phyloP scores from a whole-genome alignment of 129 eudicot species.

The Deinandra increscens region DNA sequence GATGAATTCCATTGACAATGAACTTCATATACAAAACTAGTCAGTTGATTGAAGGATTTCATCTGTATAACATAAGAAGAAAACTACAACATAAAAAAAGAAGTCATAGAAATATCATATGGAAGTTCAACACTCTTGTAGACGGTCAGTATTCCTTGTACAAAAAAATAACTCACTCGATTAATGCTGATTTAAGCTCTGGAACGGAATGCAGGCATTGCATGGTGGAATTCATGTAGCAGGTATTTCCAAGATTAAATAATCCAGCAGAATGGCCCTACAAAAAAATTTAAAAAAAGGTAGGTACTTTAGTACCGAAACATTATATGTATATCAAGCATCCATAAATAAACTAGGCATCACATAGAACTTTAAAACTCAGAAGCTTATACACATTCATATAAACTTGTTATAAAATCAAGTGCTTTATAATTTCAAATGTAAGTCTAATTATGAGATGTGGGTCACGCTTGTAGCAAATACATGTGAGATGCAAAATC shows the following conservation, averaged over 20 bases:
- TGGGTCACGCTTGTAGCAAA: neutral
- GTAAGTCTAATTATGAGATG: neutral
- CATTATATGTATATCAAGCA: neutral
- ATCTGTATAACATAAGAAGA: neutral
- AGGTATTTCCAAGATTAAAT: slow-evolving; percentile 85
- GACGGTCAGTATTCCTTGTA: neutral
- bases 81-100: neutral
- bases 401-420: neutral
- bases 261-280: slow-evolving; percentile 98
- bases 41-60: neutral
- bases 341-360: slow-evolving; percentile 24
- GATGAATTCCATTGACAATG: neutral
- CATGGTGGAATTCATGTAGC: slow-evolving; percentile 94
- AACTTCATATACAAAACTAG: neutral
- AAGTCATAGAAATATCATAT: neutral
- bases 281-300: neutral
- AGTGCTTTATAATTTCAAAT: neutral
- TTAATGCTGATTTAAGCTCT: slow-evolving; percentile 86
- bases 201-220: slow-evolving; percentile 95
- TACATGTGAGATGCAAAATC: no score
- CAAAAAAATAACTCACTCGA: slow-evolving; percentile 39
- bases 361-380: neutral
- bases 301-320: neutral
- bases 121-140: slow-evolving; percentile 2
- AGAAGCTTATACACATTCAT: neutral